phyloP scores from a whole-genome alignment of 306 rosid genomes.

The Sechiopsis laciniata region DNA sequence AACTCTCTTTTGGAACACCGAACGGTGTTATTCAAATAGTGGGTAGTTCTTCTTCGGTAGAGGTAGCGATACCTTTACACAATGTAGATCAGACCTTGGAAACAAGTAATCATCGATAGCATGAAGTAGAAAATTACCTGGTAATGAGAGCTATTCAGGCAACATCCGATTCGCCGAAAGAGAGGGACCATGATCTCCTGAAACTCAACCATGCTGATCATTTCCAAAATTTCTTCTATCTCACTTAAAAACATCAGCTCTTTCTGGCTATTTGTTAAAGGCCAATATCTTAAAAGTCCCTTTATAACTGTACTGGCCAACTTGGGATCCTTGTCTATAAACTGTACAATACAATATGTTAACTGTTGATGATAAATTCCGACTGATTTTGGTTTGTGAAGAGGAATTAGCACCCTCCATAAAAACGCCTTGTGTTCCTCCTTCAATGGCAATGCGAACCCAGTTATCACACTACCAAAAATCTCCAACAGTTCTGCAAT shows the following conservation, averaged over 20 bases:
- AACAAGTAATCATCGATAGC: neutral
- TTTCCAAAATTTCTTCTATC: constrained; percentile 87
- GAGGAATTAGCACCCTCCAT: constrained; percentile 81
- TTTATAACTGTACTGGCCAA: constrained; percentile 68
- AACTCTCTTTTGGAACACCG: too few species aligned
- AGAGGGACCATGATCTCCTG: constrained; percentile 79
- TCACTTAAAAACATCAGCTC: constrained; percentile 95
- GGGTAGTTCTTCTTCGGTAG: too few species aligned
- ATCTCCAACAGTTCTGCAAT: too few species aligned
- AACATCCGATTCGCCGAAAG: constrained; percentile 60
- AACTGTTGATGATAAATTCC: constrained; percentile 89
- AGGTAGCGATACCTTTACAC: too few species aligned
- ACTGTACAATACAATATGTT: constrained; percentile 83
- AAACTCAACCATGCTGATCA: constrained; percentile 78
- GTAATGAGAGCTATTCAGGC: constrained; percentile 81
- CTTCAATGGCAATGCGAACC: too few species aligned
- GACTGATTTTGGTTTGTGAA: constrained; percentile 89
- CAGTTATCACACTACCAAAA: too few species aligned
- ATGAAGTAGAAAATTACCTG: constrained; percentile 45
- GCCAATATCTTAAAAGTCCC: constrained; percentile 92
- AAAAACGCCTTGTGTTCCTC: constrained; percentile 34
- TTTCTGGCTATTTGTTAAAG: constrained; percentile 91
- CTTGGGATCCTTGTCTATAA: constrained; percentile 86
- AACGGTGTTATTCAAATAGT: too few species aligned
- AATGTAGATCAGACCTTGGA: neutral